A percentile compares a stretch with the other conserved stretches of the same genome.
Conservation (phyloP, 106 monocot species). For the Phalaenopsis aphrodite region DNA sequence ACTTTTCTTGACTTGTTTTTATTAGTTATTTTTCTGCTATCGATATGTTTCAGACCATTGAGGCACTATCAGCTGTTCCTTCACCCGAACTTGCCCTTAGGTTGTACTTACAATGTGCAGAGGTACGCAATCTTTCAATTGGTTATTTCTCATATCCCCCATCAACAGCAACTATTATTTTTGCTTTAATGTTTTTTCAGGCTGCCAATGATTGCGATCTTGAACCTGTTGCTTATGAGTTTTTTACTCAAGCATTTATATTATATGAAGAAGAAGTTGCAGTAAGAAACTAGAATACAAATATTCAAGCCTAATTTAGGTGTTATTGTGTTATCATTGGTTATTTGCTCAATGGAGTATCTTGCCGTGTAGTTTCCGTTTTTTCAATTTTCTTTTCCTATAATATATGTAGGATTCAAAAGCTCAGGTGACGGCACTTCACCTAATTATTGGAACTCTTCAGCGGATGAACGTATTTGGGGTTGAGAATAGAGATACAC, state of each 20-base stretch:
- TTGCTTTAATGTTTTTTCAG: conserved; percentile 31
- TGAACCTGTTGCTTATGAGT: conserved; percentile 96
- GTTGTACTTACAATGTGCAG: conserved; percentile 94
- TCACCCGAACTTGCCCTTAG: conserved; percentile 85
- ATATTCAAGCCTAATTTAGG: background rate
- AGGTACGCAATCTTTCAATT: conserved; percentile 44
- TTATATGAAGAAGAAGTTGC: conserved; percentile 97
- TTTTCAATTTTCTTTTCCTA: background rate
- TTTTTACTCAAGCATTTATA: conserved; percentile 92
- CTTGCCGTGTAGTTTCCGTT: background rate
- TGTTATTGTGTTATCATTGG: conserved; percentile 1
- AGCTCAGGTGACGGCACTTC: conserved; percentile 92
- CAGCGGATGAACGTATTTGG: conserved; percentile 93
- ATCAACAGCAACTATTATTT: background rate
- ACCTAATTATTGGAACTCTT: conserved; percentile 95
- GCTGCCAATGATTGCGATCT: conserved; percentile 98
- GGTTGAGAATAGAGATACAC: conserved; percentile 94
- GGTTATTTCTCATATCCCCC: background rate
- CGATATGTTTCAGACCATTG: conserved; percentile 53
- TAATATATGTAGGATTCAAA: conserved; percentile 73
- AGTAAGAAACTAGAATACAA: conserved; percentile 32
- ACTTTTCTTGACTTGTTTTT: background rate
- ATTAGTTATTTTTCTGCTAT: background rate
- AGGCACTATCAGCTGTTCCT: conserved; percentile 72
- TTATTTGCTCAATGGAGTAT: background rate